Conservation (phyloP, 768 basidiomycete species). For the Mycena haematopus region DNA sequence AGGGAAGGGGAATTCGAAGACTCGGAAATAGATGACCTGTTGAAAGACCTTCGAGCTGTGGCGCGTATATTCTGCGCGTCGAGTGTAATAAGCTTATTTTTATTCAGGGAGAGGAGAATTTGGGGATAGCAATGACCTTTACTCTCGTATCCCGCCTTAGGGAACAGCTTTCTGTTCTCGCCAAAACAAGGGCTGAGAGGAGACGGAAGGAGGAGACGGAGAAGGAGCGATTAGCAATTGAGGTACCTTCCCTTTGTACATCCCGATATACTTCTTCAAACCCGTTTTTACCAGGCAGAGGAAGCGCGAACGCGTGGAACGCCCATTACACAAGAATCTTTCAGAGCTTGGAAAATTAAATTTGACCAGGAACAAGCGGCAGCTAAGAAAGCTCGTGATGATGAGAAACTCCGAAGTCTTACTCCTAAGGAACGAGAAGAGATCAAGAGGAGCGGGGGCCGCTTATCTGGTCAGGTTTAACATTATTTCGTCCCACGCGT, state of each 20-base stretch:
- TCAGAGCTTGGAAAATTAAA: conserved; percentile 80
- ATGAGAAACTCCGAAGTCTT: conserved; percentile 58
- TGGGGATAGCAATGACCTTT: conserved; percentile 98
- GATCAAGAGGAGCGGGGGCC: conserved; percentile 53
- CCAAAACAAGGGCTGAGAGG: conserved; percentile 63
- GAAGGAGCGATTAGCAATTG: conserved; percentile 73
- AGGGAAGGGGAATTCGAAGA: conserved; percentile 67
- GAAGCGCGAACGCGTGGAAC: conserved; percentile 89
- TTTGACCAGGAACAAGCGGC: conserved; percentile 74
- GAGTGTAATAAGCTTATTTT: conserved; percentile 18
- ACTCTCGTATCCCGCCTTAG: conserved; percentile 87
- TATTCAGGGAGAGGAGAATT: conserved; percentile 77
- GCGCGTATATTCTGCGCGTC: conserved; percentile 44
- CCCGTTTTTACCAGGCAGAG: conserved; percentile 65
- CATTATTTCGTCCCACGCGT: conserved; percentile 3
- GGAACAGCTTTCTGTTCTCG: conserved; percentile 73
- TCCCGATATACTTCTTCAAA: conserved; percentile 12
- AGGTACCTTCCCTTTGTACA: conserved; percentile 55
- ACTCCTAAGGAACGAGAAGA: conserved; percentile 37
- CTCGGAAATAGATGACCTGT: conserved; percentile 57
- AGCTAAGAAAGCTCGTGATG: conserved; percentile 65
- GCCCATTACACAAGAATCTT: conserved; percentile 84
- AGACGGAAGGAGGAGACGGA: conserved; percentile 70
- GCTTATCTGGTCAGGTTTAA: conserved; percentile 68
- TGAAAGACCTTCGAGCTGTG: conserved; percentile 62